Evolutionary conservation across 2,329 filamentous ascomycete genomes (phyloP).

Genomic region (Mycosphaerelloides madeirae): DNA sequence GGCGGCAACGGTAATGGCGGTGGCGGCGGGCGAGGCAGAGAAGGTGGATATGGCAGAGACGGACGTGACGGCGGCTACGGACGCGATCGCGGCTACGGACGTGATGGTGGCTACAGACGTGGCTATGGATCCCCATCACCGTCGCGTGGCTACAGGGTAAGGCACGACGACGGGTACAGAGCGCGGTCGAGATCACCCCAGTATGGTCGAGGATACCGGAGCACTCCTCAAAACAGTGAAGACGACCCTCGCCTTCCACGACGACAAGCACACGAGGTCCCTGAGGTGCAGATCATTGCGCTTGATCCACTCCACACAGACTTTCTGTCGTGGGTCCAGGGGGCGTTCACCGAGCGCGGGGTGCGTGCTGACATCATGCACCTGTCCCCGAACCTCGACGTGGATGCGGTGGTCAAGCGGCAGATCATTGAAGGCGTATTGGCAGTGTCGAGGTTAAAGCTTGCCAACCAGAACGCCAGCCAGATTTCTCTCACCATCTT

Average conservation of each 20-base stretch:
- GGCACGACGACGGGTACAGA: slow-evolving; percentile 33
- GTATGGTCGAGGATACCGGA: slow-evolving; percentile 38
- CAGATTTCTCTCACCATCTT: slow-evolving; percentile 82
- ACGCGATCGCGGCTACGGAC: slow-evolving; percentile 44
- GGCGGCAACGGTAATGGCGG: too few species aligned
- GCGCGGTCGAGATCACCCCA: slow-evolving; percentile 31
- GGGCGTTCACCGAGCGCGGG: slow-evolving; percentile 64
- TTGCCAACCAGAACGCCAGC: slow-evolving; percentile 61
- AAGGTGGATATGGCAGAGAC: slow-evolving; percentile 25
- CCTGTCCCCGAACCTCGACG: slow-evolving; percentile 69
- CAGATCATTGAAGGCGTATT: slow-evolving; percentile 86
- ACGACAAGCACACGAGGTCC: slow-evolving; percentile 68
- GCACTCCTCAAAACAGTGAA: slow-evolving; percentile 60
- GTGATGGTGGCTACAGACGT: slow-evolving; percentile 56
- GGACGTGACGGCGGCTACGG: slow-evolving; percentile 40
- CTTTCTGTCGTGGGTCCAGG: slow-evolving; percentile 79
- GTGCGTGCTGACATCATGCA: slow-evolving; percentile 75
- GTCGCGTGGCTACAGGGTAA: slow-evolving; percentile 34
- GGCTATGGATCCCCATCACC: slow-evolving; percentile 44
- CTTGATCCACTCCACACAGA: slow-evolving; percentile 71
- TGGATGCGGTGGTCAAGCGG: slow-evolving; percentile 73
- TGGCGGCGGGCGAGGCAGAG: slow-evolving; percentile 10
- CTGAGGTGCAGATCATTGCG: slow-evolving; percentile 83
- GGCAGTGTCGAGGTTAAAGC: slow-evolving; percentile 73
- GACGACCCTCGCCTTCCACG: slow-evolving; percentile 67